Evolutionary conservation across 2,329 filamentous ascomycete genomes (phyloP), one percentile per base, ranked within the genome.

Genomic region (Arthrobotrys entomopaga): DNA sequence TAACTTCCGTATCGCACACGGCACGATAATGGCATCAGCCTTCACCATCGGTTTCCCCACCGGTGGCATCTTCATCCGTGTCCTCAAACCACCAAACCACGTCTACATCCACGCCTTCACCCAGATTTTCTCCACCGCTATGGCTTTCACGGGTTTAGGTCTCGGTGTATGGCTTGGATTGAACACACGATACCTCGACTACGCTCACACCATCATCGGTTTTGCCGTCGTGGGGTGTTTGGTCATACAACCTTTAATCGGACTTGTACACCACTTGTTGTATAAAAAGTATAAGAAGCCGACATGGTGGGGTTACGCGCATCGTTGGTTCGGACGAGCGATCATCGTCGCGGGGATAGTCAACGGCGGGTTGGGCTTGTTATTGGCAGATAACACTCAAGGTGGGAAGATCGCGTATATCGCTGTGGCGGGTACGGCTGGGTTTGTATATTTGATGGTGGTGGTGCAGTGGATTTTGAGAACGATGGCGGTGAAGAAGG

Each of bases 361-460:
- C 77, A 90, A 90, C 78, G 88, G 88, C 67, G 88, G 88, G 0
- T 79, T 90, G 2, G 88, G 88, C 3, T 81, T 90, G 24, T 73
- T 84, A 76, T 81, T 88, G 13, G 82, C 85, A 0, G 75, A 77
- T 11, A 83, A 84, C 0, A 76, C 80, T 0, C 80, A 75, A 2
- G 78, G 79, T 5, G 84, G 84, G 52, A 79, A 86, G 60, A 83
- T 87, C 52, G 85, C 84, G 0, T 90, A 89, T 80, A 81, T 84
- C 0, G 84, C 88, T 2, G 81, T 89, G 24, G 83, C 86, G 0
- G 86, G 81, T 3, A 77, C 88, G 8, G 82, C 52, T 38, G 67
- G 67, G 2, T 57, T 73, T 11, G 50, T 53, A 6, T 73, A 61
- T 42, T 26, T 73, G n/a, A 64, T 65, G 50, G 66, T 71, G n/a